phyloP scores from a whole-genome alignment of 2,329 filamentous ascomycete genomes.

The Hypoxylon sp. region DNA sequence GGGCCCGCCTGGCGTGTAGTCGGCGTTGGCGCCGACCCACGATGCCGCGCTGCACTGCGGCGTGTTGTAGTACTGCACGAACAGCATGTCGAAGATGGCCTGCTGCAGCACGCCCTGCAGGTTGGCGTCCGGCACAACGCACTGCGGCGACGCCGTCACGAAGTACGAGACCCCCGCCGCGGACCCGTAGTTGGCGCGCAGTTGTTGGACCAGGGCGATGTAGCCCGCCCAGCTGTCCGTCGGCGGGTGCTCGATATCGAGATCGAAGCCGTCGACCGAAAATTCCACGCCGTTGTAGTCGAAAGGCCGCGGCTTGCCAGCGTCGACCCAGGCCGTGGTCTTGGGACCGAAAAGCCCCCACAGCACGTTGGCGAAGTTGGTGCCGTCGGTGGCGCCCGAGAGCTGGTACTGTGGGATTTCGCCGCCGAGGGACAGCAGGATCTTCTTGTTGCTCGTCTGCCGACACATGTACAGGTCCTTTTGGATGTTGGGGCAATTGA shows the following conservation, averaged over 20 bases:
- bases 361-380: slow-evolving; percentile 52
- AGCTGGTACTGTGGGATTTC: slow-evolving; percentile 53
- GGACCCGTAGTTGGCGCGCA: slow-evolving; percentile 44
- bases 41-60: slow-evolving; percentile 50
- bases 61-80: slow-evolving; percentile 66
- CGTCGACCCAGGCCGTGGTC: slow-evolving; percentile 48
- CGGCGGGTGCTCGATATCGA: slow-evolving; percentile 52
- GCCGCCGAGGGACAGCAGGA: slow-evolving; percentile 57
- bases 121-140: slow-evolving; percentile 56
- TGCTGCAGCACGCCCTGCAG: slow-evolving; percentile 42
- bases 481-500: slow-evolving; percentile 53
- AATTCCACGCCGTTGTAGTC: slow-evolving; percentile 46
- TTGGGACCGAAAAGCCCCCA: slow-evolving; percentile 57
- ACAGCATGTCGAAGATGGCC: slow-evolving; percentile 56
- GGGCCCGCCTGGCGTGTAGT: slow-evolving; percentile 44
- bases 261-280: slow-evolving; percentile 50
- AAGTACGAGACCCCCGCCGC: slow-evolving; percentile 44
- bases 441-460: slow-evolving; percentile 53
- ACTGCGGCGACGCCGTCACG: slow-evolving; percentile 61
- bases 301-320: slow-evolving; percentile 47
- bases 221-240: slow-evolving; percentile 49
- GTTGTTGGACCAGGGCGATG: slow-evolving; percentile 45
- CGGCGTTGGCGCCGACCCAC: slow-evolving; percentile 49
- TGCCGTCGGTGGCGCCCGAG: slow-evolving; percentile 52
- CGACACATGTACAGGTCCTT: slow-evolving; percentile 56